These are phyloP conservation scores for Taiozyma sp. DNA, from an alignment of 1,139 yeast species.

Conservation along the genomic window DNA sequence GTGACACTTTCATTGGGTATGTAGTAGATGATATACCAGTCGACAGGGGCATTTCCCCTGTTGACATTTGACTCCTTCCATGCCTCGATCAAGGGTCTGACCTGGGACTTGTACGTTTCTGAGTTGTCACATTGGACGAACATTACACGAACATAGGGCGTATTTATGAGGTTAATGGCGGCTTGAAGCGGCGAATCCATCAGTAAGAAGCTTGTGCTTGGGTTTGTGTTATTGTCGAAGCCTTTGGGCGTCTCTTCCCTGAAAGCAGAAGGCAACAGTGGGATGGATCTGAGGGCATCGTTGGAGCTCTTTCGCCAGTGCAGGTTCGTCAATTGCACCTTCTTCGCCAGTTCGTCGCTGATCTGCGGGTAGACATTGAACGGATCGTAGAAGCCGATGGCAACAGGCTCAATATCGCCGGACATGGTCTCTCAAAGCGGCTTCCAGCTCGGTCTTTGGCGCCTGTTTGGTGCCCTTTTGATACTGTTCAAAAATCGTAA, in stretches of 20 bases:
- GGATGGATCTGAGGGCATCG: slow-evolving; percentile 63
- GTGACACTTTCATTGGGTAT: slow-evolving; percentile 39
- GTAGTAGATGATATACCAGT: slow-evolving; percentile 63
- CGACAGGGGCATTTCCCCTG: slow-evolving; percentile 42
- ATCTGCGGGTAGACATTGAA: slow-evolving; percentile 59
- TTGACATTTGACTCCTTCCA: slow-evolving; percentile 63
- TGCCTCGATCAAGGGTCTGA: slow-evolving; percentile 74
- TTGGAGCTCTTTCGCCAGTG: slow-evolving; percentile 69
- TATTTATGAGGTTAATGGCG: slow-evolving; percentile 19
- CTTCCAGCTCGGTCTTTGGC: neutral
- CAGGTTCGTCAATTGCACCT: slow-evolving; percentile 65
- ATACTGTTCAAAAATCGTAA: neutral
- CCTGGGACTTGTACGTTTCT: slow-evolving; percentile 75
- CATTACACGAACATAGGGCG: slow-evolving; percentile 65
- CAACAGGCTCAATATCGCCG: slow-evolving; percentile 28
- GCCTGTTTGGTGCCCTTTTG: neutral
- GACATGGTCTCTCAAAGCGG: neutral
- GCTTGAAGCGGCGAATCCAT: neutral
- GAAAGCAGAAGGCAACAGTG: slow-evolving; percentile 53
- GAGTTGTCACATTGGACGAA: slow-evolving; percentile 60
- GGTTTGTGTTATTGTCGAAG: slow-evolving; percentile 21
- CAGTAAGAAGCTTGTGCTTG: slow-evolving; percentile 1
- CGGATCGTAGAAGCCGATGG: slow-evolving; percentile 82
- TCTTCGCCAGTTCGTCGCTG: slow-evolving; percentile 44
- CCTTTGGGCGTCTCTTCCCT: slow-evolving; percentile 55